A percentile compares a stretch with the other conserved stretches of the same genome.
Evolutionary conservation across 2,329 filamentous ascomycete genomes (phyloP).

Genomic region (Alternaria alternata): DNA sequence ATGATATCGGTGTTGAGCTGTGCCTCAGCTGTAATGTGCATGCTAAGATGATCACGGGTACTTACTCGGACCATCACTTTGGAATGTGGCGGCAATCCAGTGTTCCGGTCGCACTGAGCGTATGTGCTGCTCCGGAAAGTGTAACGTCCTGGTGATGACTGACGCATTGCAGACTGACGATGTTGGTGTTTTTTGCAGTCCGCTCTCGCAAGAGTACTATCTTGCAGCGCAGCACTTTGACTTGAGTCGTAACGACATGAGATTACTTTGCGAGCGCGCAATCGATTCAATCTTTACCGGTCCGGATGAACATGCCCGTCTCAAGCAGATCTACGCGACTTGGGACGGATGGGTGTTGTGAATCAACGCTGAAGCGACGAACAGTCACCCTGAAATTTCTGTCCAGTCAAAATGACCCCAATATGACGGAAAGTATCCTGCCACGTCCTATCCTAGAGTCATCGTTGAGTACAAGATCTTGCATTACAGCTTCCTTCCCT

Average conservation of each 20-base stretch:
- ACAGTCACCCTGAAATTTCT: not conserved
- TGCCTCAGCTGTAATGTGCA: constrained; percentile 84
- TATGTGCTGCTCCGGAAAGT: constrained; percentile 56
- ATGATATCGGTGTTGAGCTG: constrained; percentile 73
- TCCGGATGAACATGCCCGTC: constrained; percentile 66
- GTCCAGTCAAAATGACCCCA: not conserved
- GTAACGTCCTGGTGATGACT: constrained; percentile 13
- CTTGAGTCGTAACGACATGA: constrained; percentile 59
- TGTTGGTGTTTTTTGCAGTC: constrained; percentile 80
- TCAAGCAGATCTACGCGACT: constrained; percentile 46
- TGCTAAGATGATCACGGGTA: constrained; percentile 73
- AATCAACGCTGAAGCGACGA: not conserved
- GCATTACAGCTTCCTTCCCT: not conserved
- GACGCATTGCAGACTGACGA: constrained; percentile 73
- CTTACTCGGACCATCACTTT: constrained; percentile 76
- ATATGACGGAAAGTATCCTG: not conserved
- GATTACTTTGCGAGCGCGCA: constrained; percentile 66
- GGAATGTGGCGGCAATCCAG: constrained; percentile 71
- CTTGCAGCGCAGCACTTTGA: constrained; percentile 76
- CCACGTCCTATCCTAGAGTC: not conserved
- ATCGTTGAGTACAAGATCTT: not conserved
- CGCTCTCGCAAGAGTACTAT: constrained; percentile 77
- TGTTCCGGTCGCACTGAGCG: constrained; percentile 68
- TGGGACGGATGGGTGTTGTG: constrained; percentile 32
- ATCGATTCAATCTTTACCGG: constrained; percentile 73